Evolutionary conservation across 768 basidiomycete species (phyloP), one percentile per base, ranked within the genome.

Genomic region (Leccinellum rugosiceps): DNA sequence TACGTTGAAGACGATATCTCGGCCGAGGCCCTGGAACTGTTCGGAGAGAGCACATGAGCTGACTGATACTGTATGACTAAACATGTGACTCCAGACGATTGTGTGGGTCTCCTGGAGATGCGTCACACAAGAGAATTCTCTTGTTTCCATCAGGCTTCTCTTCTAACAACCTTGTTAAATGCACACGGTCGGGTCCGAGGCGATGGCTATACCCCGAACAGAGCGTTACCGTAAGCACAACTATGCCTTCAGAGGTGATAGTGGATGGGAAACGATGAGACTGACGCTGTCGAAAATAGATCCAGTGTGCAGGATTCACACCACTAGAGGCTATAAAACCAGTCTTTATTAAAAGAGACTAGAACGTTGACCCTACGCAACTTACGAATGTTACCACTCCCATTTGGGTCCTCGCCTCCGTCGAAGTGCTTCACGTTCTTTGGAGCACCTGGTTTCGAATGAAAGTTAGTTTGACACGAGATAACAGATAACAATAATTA

Each of bases 381-480:
- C 75, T 63, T 63, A 83, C 81, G 71, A 48, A 81, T 77, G 5
- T 74, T 80, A 30, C 70, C 72, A 57, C 82, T 82, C 47, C 82
- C 82, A 9, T 71, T 53, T 10, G 76, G 74, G 52, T 83, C 78
- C 59, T 83, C 82, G 2, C 74, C 71, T 19, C 76, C 76, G 14
- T 68, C 63, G 55, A 78, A 80, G 50, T 74, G 74, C 50, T 69
- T 77, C 43, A 77, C 74, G 43, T 75, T 78, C 35, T 68, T 68
- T 1, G 74, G 64, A 17, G 71, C 50, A 59, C 63, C 68, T 72
- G 49, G 11, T 23, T 26, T 53, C n/a, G 19, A 43, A 30, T 26
- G 19, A 25, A 25, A n/a, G 1, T 60, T 25, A 57, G 34, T 55
- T 30, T 43, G 30, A 35, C 58, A 52, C 31, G 34, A 31, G 53